Evolutionary conservation across 257 asterid genomes (phyloP).

Genomic region (Scutellaria galericulata): DNA sequence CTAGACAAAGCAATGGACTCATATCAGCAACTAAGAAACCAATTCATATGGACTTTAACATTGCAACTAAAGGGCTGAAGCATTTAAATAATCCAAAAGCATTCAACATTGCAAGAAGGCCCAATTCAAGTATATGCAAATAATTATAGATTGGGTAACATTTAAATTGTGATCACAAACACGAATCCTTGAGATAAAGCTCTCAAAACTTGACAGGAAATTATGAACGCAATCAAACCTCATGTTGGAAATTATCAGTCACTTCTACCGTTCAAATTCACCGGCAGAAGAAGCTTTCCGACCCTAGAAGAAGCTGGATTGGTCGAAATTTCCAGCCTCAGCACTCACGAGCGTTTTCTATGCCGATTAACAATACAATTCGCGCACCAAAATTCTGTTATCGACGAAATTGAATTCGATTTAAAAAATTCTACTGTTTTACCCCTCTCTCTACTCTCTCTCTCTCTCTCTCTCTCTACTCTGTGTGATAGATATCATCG

Average conservation of each 20-base stretch:
- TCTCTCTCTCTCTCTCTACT: conserved; percentile 6
- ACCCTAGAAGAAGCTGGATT: conserved; percentile 81
- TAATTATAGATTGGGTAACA: neutral
- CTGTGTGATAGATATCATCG: conserved; percentile 63
- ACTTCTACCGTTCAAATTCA: neutral
- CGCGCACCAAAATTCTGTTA: neutral
- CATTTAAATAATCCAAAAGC: no score
- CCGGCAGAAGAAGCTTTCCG: conserved; percentile 58
- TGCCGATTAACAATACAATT: conserved; percentile 75
- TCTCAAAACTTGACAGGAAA: neutral
- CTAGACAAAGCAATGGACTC: no score
- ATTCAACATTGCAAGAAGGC: neutral
- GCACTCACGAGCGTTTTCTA: conserved; percentile 77
- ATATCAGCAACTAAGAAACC: no score
- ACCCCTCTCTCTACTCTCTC: neutral
- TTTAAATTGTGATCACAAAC: neutral
- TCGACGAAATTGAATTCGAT: neutral
- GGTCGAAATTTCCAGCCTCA: conserved; percentile 80
- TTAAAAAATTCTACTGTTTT: neutral
- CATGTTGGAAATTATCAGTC: neutral
- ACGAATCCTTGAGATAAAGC: neutral
- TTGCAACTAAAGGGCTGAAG: no score
- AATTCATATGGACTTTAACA: no score
- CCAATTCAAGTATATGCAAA: neutral
- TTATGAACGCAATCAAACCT: conserved; percentile 17